These are phyloP conservation scores for Pseudopyrenochaeta lycopersici DNA, from an alignment of 2,329 filamentous ascomycete genomes.

Conservation along the genomic window DNA sequence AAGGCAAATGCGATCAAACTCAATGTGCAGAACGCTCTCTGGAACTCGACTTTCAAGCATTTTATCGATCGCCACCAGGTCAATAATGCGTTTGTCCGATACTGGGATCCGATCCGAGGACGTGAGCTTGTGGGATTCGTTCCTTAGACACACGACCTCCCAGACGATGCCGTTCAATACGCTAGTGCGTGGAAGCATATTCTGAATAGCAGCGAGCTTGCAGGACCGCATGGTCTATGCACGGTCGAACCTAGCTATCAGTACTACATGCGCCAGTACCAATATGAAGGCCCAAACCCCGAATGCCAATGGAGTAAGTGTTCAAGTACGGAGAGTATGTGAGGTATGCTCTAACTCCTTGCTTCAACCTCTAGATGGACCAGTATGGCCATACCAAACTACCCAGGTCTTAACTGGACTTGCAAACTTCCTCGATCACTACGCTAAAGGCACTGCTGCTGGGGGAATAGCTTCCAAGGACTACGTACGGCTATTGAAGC, in stretches of 20 bases:
- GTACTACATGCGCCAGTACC: constrained; percentile 57
- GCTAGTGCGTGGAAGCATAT: constrained; percentile 52
- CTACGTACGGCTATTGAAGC: constrained; percentile 49
- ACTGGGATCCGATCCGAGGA: constrained; percentile 54
- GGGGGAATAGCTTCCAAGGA: constrained; percentile 38
- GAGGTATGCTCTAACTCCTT: neutral
- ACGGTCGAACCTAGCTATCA: constrained; percentile 56
- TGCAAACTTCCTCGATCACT: constrained; percentile 55
- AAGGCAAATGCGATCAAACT: constrained; percentile 49
- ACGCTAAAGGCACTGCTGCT: constrained; percentile 36
- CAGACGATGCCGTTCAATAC: constrained; percentile 50
- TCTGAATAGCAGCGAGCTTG: constrained; percentile 44
- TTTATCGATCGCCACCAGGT: constrained; percentile 56
- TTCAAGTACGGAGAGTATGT: neutral
- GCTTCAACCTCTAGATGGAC: constrained; percentile 38
- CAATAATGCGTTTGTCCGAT: constrained; percentile 50
- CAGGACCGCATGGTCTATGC: constrained; percentile 49
- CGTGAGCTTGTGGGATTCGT: constrained; percentile 56
- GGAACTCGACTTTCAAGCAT: constrained; percentile 56
- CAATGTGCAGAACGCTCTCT: constrained; percentile 51
- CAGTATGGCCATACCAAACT: constrained; percentile 56
- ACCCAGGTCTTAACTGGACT: constrained; percentile 53
- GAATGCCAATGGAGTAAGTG: constrained; percentile 55
- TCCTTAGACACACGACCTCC: constrained; percentile 55
- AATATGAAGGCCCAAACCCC: constrained; percentile 47